A percentile compares a stretch with the other conserved stretches of the same genome.
Conservation (phyloP, 768 basidiomycete species). For the Termitomyces bulborhizus region DNA sequence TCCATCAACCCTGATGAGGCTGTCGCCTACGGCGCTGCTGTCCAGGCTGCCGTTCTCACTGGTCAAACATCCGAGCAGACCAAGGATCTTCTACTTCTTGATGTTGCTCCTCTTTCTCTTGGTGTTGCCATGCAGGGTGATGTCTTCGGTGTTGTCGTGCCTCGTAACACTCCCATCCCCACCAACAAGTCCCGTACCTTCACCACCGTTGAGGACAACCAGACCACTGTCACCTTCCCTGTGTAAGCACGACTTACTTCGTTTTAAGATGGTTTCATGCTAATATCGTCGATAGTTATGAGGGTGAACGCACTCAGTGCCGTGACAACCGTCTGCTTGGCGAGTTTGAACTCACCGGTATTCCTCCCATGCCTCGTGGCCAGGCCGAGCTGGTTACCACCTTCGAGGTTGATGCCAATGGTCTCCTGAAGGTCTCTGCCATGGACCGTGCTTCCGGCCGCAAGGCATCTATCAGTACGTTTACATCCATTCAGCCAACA, state of each 20-base stretch:
- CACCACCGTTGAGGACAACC: constrained; percentile 99
- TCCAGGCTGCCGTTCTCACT: constrained; percentile 98
- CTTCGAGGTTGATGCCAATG: constrained; percentile 99
- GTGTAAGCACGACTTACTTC: constrained; percentile 48
- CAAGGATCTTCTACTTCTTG: constrained; percentile 95
- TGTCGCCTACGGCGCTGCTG: constrained; percentile 98
- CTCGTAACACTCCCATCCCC: constrained; percentile 98
- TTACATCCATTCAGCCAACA: neutral
- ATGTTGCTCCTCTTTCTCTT: constrained; percentile 96
- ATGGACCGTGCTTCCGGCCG: constrained; percentile 98
- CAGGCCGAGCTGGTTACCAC: constrained; percentile 99
- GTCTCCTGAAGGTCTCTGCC: constrained; percentile 97
- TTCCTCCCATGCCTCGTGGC: constrained; percentile 98
- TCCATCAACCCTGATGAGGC: constrained; percentile 99
- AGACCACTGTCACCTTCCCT: constrained; percentile 99
- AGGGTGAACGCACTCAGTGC: constrained; percentile 99
- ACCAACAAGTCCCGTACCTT: constrained; percentile 99
- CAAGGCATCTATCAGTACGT: constrained; percentile 94
- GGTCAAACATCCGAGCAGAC: constrained; percentile 99
- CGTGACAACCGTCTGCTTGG: constrained; percentile 98
- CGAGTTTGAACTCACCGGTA: constrained; percentile 98
- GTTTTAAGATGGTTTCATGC: neutral
- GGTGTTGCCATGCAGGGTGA: constrained; percentile 99
- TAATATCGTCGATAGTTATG: constrained; percentile 51
- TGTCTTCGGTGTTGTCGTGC: constrained; percentile 98